Base-by-base conservation (phyloP, 2,329 filamentous ascomycete genomes). In the Blastomyces gilchristii region DNA sequence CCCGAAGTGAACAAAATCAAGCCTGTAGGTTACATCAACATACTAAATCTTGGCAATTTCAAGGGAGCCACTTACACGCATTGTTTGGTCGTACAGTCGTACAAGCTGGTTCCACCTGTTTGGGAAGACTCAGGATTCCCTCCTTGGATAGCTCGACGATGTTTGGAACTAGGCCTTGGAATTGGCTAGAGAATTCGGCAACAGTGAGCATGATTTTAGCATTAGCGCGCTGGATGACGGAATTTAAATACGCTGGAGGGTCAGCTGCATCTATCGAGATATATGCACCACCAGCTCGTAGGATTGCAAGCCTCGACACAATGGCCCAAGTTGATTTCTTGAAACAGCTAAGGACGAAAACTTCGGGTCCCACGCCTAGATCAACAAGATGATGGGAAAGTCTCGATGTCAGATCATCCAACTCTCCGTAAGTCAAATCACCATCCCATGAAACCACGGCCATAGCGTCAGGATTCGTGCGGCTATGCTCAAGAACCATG, bases 291-390 rank as follows among this genome's bases (percentile, higher is more conserved):
- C 58, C 58, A 37, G 58, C 58, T 28, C 58, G 41, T 49, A 59
- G 43, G 28, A 59, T 59, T 37, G 58, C 41, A 5, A 59, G 43
- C 5, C 58, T 49, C 7, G 58, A 59, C 7, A 59, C 58, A 49
- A 59, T 59, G 28, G 63, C 64, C 63, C 63, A 64, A 34, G 53
- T 50, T 9, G 64, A 64, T 34, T 65, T 65, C 37, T 65, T 63
- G 47, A 65, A 65, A 59, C 58, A 59, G 58, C 58, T 59, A 18
- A 59, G 58, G 25, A 59, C 58, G 18, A 59, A 59, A 16, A 59
- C 58, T 59, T 59, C 58, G 1, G 58, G 58, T 25, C 58, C 58
- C 25, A 59, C 58, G 18, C 58, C 58, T 49, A 59, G 25, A 8
- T 49, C 58, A 59, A 59, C 58, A 31, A 59, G 58, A 1, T 11